Conservation (phyloP, 208 protist genomes). For the Acanthamoeba sp. region DNA sequence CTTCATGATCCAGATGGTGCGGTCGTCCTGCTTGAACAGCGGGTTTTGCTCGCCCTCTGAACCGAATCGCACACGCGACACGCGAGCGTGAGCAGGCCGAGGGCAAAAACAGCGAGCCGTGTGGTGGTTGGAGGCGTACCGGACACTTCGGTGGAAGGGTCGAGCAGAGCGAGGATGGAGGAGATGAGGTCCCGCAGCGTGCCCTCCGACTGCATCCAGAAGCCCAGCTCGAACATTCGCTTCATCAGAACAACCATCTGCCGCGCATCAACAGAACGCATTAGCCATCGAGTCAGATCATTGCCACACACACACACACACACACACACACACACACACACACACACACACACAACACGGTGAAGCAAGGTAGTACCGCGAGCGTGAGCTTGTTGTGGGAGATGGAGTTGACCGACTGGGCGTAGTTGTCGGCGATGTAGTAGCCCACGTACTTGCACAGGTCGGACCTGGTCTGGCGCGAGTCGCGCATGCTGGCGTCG, state of each 20-base stretch:
- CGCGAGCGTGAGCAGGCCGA: too few species aligned
- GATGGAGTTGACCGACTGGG: slow-evolving; percentile 19
- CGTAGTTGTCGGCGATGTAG: slow-evolving; percentile 45
- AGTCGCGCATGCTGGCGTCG: not conserved
- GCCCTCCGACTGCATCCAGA: slow-evolving; percentile 44
- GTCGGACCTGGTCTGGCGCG: not conserved
- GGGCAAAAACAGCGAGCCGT: too few species aligned
- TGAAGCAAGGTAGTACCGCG: slow-evolving; percentile 10
- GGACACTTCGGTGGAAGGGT: slow-evolving; percentile 47
- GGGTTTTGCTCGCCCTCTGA: slow-evolving; percentile 40
- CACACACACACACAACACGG: too few species aligned
- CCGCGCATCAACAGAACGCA: too few species aligned
- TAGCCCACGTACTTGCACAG: slow-evolving; percentile 55
- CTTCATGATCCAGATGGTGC: slow-evolving; percentile 69
- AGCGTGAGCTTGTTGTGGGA: slow-evolving; percentile 68
- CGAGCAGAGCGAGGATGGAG: slow-evolving; percentile 45
- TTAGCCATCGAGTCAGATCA: too few species aligned
- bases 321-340: too few species aligned
- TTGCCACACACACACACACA: too few species aligned
- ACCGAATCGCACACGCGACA: too few species aligned
- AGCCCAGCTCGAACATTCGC: slow-evolving; percentile 66
- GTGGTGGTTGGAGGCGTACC: not conserved
- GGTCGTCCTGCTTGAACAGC: slow-evolving; percentile 35
- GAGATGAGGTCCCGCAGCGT: slow-evolving; percentile 25
- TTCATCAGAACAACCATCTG: slow-evolving; percentile 57